Evolutionary conservation across 805 yeast genomes (phyloP), one percentile per base, ranked within the genome.

Genomic region (Suhomyces tanzawaensis): DNA sequence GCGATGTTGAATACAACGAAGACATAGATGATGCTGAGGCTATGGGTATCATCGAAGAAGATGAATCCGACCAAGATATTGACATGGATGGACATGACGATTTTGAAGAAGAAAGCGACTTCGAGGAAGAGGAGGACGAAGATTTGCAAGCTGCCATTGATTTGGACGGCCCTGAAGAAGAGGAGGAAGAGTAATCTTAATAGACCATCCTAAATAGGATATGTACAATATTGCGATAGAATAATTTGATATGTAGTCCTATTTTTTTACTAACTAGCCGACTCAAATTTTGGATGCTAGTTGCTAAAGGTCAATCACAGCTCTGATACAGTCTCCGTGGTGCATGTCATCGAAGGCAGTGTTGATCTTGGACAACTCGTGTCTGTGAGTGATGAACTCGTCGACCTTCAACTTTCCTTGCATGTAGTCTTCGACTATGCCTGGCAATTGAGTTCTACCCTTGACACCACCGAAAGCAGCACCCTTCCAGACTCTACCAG

Each of bases 391-490:
- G 57, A 93, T 85, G 67, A 88, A 93, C 62, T 93, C 96, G 57
- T 89, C 96, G 47, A 91, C 95, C 74, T 83, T 86, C 59, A 91
- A 72, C 49, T 71, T 74, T 51, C 96, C 96, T 30, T 68, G 65
- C 72, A 85, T 65, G 67, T 91, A 91, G 62, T 85, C 90, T 42
- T 87, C 82, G 41, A 93, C 95, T 41, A 90, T 74, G 15, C 81
- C 87, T 35, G 95, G 97, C 72, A 93, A 77, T 72, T 93, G 96
- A 28, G 96, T 62, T 73, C 97, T 85, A 60, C 99, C 98, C 71
- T 93, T 93, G 59, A 93, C 89, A 64, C 98, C 99, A 57, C 99
- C 99, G 54, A 88, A 93, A n/a, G 99, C 99, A 58, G 95, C 87
- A 55, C 99, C 99, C 65, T 79, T 85, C 98, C 99, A 91, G 37